Conservation (phyloP, 768 basidiomycete genomes). For the Auriscalpium microsporum region DNA sequence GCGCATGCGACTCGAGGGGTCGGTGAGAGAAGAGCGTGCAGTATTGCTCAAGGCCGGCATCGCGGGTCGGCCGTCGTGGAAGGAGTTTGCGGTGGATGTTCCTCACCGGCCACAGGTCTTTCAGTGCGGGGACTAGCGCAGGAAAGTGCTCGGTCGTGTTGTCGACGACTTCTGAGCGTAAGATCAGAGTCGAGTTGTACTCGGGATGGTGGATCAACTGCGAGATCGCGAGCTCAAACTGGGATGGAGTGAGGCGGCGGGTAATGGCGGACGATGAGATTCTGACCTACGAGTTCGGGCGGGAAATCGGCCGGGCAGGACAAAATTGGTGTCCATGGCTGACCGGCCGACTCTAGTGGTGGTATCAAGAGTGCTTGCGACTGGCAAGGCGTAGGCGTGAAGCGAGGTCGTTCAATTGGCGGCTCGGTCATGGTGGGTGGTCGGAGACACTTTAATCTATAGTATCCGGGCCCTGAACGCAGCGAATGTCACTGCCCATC, state of each 20-base stretch:
- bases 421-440: too few species aligned
- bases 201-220: constrained; percentile 85
- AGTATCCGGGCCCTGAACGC: too few species aligned
- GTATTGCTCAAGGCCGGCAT: constrained; percentile 63
- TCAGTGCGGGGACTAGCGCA: constrained; percentile 28
- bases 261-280: neutral
- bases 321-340: constrained; percentile 23
- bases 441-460: too few species aligned
- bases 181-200: constrained; percentile 84
- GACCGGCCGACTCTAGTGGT: neutral
- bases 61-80: constrained; percentile 71
- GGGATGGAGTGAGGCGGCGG: neutral
- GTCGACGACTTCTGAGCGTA: constrained; percentile 65
- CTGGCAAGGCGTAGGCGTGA: too few species aligned
- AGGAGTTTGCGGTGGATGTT: constrained; percentile 62
- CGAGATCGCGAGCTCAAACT: constrained; percentile 69
- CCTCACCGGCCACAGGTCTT: constrained; percentile 33
- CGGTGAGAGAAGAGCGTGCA: constrained; percentile 56
- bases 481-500: too few species aligned
- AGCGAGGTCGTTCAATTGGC: too few species aligned
- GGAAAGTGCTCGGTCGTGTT: constrained; percentile 27
- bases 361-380: too few species aligned
- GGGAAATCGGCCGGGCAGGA: constrained; percentile 26
- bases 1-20: constrained; percentile 6
- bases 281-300: constrained; percentile 20